Conservation (phyloP, 2,329 filamentous ascomycete genomes). For the Penicillium corylophilum region DNA sequence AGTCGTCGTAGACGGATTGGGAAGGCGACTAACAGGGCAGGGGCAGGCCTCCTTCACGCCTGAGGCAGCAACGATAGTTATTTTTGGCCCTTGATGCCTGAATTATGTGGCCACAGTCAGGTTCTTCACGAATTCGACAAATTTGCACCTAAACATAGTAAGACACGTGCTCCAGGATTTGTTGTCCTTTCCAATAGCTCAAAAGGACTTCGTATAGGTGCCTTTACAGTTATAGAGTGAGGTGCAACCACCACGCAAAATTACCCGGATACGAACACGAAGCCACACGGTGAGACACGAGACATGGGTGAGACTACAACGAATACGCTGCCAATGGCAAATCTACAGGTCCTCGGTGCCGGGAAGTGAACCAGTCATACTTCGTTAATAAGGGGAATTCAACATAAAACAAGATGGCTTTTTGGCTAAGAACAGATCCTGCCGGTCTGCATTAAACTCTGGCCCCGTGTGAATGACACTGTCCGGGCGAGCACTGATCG, state of each 20-base stretch:
- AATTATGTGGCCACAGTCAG: not conserved
- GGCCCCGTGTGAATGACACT: constrained; percentile 29
- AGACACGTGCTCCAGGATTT: too few relatives aligned
- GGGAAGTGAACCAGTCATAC: constrained; percentile 36
- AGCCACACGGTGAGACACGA: not conserved
- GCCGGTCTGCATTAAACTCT: constrained; percentile 39
- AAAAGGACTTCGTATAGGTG: not conserved
- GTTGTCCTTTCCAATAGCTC: too few relatives aligned
- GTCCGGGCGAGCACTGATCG: constrained; percentile 32
- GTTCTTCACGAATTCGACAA: not conserved
- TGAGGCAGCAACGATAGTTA: constrained; percentile 14
- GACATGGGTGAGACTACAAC: not conserved
- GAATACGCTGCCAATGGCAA: not conserved
- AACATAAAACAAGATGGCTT: constrained; percentile 35
- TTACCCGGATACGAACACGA: not conserved
- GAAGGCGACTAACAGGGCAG: constrained; percentile 18
- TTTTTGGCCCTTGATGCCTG: constrained; percentile 7
- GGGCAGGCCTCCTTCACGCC: constrained; percentile 3
- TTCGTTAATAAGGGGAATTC: constrained; percentile 38
- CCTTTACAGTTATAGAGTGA: too few relatives aligned
- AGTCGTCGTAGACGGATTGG: constrained; percentile 23
- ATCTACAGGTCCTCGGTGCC: constrained; percentile 11
- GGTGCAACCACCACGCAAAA: not conserved
- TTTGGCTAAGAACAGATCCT: constrained; percentile 41
- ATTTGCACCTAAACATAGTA: not conserved